phyloP scores from a whole-genome alignment of 2,329 filamentous ascomycete species.

The Tolypocladium sp. region DNA sequence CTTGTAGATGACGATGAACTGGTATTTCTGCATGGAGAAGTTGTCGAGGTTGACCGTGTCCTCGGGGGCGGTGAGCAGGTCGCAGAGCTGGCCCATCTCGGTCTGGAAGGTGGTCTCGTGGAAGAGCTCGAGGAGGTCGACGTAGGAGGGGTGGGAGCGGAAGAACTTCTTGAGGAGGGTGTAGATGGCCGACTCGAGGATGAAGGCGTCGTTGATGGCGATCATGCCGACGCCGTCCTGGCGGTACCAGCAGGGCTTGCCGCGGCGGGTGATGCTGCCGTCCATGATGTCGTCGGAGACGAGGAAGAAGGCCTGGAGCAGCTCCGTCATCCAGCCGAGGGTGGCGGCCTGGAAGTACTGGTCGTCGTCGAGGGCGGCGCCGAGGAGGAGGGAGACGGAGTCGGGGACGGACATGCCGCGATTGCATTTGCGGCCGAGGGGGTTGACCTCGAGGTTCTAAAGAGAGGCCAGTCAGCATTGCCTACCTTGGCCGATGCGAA shows the following conservation, averaged over 20 bases:
- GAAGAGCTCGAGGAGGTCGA: constrained; percentile 92
- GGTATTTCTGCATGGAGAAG: constrained; percentile 92
- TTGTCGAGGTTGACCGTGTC: constrained; percentile 87
- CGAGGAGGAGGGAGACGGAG: constrained; percentile 71
- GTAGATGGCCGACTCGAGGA: constrained; percentile 90
- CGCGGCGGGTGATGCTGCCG: constrained; percentile 84
- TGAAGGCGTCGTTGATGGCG: constrained; percentile 96
- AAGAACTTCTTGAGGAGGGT: constrained; percentile 89
- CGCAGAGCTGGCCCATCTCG: constrained; percentile 88
- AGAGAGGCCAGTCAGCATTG: background rate
- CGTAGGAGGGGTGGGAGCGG: constrained; percentile 74
- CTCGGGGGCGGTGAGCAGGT: constrained; percentile 91
- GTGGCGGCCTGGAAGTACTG: constrained; percentile 85
- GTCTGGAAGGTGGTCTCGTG: constrained; percentile 92
- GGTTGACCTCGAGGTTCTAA: constrained; percentile 76
- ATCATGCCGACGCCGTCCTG: constrained; percentile 85
- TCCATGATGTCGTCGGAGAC: constrained; percentile 99
- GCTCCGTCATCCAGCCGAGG: constrained; percentile 94
- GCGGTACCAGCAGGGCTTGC: constrained; percentile 94
- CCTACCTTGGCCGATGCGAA: constrained; percentile 34
- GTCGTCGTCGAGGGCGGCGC: constrained; percentile 59
- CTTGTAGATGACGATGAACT: constrained; percentile 99
- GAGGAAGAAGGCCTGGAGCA: constrained; percentile 97
- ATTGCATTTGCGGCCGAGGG: constrained; percentile 94
- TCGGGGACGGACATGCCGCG: constrained; percentile 97